Percentiles rank a stretch among this genome's conserved stretches.
These are phyloP conservation scores for Ophiostoma quercus DNA, from an alignment of 2,329 filamentous ascomycete genomes.

Conservation along the genomic window DNA sequence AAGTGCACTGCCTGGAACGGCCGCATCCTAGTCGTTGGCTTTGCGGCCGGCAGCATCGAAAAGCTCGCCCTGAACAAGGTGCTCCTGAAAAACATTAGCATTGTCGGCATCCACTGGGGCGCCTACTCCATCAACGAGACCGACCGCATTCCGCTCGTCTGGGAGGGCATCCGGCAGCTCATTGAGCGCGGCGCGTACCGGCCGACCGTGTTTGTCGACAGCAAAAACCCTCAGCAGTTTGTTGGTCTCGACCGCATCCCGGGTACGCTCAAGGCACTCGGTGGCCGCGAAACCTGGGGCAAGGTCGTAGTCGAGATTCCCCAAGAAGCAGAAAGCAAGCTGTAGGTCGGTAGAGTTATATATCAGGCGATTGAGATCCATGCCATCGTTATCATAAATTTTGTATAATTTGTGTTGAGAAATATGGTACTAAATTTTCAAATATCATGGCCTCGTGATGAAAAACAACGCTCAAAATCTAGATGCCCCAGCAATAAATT, in stretches of 20 bases:
- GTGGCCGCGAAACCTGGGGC: slow-evolving; percentile 81
- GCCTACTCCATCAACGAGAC: slow-evolving; percentile 70
- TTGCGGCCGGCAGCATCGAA: slow-evolving; percentile 80
- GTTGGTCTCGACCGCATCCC: slow-evolving; percentile 56
- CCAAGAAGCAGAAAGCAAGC: slow-evolving; percentile 56
- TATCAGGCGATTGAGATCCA: neutral
- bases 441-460: neutral
- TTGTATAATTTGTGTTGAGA: neutral
- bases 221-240: slow-evolving; percentile 42
- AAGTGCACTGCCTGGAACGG: slow-evolving; percentile 96
- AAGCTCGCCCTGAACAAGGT: slow-evolving; percentile 91
- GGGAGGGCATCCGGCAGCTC: slow-evolving; percentile 74
- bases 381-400: neutral
- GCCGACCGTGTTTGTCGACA: slow-evolving; percentile 71
- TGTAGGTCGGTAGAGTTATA: slow-evolving; percentile 37
- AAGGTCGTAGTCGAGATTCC: slow-evolving; percentile 89
- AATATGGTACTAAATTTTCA: neutral
- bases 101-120: slow-evolving; percentile 91
- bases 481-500: too few species aligned
- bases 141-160: slow-evolving; percentile 65
- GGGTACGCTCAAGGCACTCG: slow-evolving; percentile 46
- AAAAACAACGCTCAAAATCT: neutral
- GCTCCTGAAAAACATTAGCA: slow-evolving; percentile 83
- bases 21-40: slow-evolving; percentile 79
- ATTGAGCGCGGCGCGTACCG: slow-evolving; percentile 73